Base-by-base conservation (phyloP, 306 rosid species). In the Rosa multiflora region DNA sequence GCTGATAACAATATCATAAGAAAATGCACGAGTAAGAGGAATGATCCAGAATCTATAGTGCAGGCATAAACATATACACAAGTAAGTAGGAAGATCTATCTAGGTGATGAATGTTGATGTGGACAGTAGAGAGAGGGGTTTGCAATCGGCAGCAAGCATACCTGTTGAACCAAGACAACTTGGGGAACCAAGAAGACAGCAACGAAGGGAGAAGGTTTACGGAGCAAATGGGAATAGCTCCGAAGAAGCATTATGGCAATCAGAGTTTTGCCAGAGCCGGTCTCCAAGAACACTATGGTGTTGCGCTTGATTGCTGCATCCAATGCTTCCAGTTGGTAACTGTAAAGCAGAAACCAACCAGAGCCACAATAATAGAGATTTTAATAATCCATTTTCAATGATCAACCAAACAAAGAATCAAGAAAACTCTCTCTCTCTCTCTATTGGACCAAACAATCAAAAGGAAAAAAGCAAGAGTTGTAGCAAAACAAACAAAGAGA, bases 221-320 rank as follows among this genome's bases (percentile, higher is more conserved):
- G 90, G 48, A 94, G 88, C 72, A 69, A 74, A 85, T 88, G 48
- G 11, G 97, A 93, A 39, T 83, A 91, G 79, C 93, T 89, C 13
- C 97, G 86, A 44, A 94, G 90, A 68, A 94, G 98, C 98, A 92
- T 92, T 62, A 91, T 81, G 49, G 97, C 93, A 55, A 94, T 91
- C 85, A 94, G 84, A 62, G 98, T 94, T 85, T 94, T 94, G 49
- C 98, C 98, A 0, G 97, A 86, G 72, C 98, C 97, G 12, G 98
- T 94, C 83, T 92, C 98, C 84, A 94, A 83, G 79, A 63, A 92
- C 71, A 90, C 97, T 14, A 90, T 67, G 8, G 97, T 92, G 77
- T 94, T 94, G 63, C 84, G 81, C 42, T 79, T 85, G 0, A 90
- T 76, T 7, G 96, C 94, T 29, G 70, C 85, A 7, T 87, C 96